Conservation (phyloP, 345 rosid genomes). For the Arabis hirsuta region DNA sequence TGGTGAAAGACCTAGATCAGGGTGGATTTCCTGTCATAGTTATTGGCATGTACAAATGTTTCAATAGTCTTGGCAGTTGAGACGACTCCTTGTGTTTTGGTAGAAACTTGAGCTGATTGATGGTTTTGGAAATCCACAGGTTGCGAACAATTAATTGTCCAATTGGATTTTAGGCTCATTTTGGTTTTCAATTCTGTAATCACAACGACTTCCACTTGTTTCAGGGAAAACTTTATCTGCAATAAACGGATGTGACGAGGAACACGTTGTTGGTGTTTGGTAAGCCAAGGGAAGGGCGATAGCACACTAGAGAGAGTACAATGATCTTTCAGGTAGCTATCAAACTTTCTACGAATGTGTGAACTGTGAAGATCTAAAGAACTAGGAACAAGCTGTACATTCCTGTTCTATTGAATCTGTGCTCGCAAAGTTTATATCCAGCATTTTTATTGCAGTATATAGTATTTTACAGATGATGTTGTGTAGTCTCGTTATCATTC, state of each 20-base stretch:
- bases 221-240: constrained; percentile 55
- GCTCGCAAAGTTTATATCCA: constrained; percentile 17
- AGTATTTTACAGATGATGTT: constrained; percentile 22
- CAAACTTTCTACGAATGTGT: constrained; percentile 18
- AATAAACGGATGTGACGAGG: constrained; percentile 52
- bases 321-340: constrained; percentile 39
- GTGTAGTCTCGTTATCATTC: constrained; percentile 10
- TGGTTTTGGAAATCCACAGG: constrained; percentile 11
- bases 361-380: constrained; percentile 5
- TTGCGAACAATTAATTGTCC: constrained; percentile 41
- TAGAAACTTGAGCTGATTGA: neutral
- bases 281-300: neutral
- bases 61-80: neutral
- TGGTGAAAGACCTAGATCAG: constrained; percentile 8
- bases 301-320: constrained; percentile 9
- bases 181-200: constrained; percentile 7
- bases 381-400: constrained; percentile 18
- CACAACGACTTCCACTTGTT: constrained; percentile 30
- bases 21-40: neutral
- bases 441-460: constrained; percentile 31
- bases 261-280: constrained; percentile 45
- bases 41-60: neutral
- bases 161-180: constrained; percentile 1
- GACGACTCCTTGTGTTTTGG: neutral
- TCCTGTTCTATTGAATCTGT: constrained; percentile 6